Evolutionary conservation across 805 yeast species (phyloP).

Genomic region (Kazachstania bromeliacearum): DNA sequence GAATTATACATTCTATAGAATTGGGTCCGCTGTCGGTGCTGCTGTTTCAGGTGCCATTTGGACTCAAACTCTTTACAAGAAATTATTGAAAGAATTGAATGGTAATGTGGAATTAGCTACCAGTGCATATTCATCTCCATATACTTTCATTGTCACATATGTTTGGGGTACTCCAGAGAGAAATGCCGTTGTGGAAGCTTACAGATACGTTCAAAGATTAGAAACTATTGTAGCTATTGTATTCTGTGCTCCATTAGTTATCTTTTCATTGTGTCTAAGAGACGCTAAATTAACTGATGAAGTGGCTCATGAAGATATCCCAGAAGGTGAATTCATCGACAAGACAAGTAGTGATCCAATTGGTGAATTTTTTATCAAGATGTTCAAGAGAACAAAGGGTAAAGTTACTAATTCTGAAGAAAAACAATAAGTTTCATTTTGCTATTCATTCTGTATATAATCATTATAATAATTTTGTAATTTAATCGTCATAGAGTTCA

Average conservation of each 20-base stretch:
- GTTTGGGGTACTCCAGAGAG: constrained; percentile 60
- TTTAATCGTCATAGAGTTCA: too few species aligned
- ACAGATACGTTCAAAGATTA: constrained; percentile 49
- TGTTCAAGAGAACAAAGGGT: constrained; percentile 1
- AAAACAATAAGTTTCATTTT: background rate
- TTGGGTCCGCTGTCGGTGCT: constrained; percentile 57
- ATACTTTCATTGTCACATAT: constrained; percentile 37
- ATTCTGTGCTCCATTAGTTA: constrained; percentile 20
- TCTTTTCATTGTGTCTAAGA: constrained; percentile 20
- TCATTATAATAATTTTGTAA: background rate
- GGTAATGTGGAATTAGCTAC: constrained; percentile 36
- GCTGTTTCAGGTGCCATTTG: constrained; percentile 64
- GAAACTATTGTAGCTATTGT: constrained; percentile 38
- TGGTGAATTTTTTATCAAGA: constrained; percentile 8
- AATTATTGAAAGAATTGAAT: constrained; percentile 30
- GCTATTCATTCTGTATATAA: constrained; percentile 1
- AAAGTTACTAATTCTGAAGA: background rate
- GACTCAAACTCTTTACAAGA: constrained; percentile 48
- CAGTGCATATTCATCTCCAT: constrained; percentile 45
- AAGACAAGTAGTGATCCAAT: constrained; percentile 16
- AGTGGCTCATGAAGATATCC: constrained; percentile 22
- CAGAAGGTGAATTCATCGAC: constrained; percentile 19
- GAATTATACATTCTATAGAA: constrained; percentile 45
- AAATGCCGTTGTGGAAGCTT: constrained; percentile 45
- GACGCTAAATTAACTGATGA: constrained; percentile 20